Evolutionary conservation across 78 protist species (phyloP).

Genomic region (Protostelium mycophagum): DNA sequence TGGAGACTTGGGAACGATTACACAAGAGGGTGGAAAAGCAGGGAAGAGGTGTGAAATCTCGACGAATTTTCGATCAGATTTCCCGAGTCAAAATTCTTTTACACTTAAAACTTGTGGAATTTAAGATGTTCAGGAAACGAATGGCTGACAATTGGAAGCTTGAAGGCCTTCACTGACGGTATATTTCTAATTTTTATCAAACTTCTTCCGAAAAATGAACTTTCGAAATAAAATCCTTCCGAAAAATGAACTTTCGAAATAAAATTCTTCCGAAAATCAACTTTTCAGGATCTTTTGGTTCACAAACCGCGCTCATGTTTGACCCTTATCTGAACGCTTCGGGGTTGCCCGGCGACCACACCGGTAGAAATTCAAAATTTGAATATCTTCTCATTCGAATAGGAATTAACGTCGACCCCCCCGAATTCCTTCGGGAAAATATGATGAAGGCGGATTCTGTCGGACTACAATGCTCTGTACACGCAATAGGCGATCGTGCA

Average conservation of each 20-base stretch:
- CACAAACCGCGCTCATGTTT: not conserved
- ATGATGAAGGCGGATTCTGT: not conserved
- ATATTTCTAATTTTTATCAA: too few species aligned
- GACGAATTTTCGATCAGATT: too few species aligned
- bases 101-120: too few species aligned
- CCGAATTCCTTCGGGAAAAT: not conserved
- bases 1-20: not conserved
- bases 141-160: not conserved
- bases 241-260: too few species aligned
- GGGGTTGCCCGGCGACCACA: too few species aligned
- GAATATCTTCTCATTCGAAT: not conserved
- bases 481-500: not conserved
- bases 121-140: not conserved
- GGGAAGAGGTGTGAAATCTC: not conserved
- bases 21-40: not conserved
- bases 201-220: too few species aligned
- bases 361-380: too few species aligned
- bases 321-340: not conserved
- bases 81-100: too few species aligned
- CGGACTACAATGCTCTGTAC: not conserved
- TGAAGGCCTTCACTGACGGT: slow-evolving; percentile 1
- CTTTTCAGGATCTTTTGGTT: slow-evolving; percentile 3
- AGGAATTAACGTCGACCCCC: not conserved
- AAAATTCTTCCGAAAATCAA: too few species aligned
- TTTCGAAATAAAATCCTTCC: too few species aligned